Evolutionary conservation across 2,329 filamentous ascomycete genomes (phyloP).

Genomic region (Trichophaea hybrida): DNA sequence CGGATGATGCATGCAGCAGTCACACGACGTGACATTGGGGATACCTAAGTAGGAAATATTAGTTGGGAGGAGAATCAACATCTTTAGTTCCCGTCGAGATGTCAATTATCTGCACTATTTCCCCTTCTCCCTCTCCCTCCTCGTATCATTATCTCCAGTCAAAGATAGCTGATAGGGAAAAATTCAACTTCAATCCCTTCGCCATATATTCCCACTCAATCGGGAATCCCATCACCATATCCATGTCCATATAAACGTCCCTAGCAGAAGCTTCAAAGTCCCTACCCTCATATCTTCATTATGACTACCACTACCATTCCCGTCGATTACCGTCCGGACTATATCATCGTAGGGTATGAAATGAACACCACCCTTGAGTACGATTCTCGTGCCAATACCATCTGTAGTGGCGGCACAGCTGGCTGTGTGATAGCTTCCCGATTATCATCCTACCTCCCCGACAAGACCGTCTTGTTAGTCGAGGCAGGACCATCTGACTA

Average conservation of each 20-base stretch:
- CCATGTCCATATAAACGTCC: neutral
- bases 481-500: conserved; percentile 78
- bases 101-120: too few relatives aligned
- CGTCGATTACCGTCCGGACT: conserved; percentile 56
- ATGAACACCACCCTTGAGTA: neutral
- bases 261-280: too few relatives aligned
- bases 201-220: too few relatives aligned
- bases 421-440: conserved; percentile 73
- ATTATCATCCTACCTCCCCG: conserved; percentile 66
- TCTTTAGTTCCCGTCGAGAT: too few relatives aligned
- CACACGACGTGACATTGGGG: too few relatives aligned
- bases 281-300: conserved; percentile 21
- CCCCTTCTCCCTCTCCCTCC: too few relatives aligned
- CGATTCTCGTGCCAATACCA: neutral
- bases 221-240: neutral
- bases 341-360: conserved; percentile 55
- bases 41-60: too few relatives aligned
- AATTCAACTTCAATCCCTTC: too few relatives aligned
- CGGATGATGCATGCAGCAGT: too few relatives aligned
- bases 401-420: conserved; percentile 52
- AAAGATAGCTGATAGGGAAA: too few relatives aligned
- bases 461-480: conserved; percentile 67
- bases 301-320: conserved; percentile 27
- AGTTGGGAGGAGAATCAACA: too few relatives aligned
- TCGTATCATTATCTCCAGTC: too few relatives aligned